Evolutionary conservation across 495 filamentous ascomycete species (phyloP), one percentile per base, ranked within the genome.

Genomic region (Apiosordaria backusii): DNA sequence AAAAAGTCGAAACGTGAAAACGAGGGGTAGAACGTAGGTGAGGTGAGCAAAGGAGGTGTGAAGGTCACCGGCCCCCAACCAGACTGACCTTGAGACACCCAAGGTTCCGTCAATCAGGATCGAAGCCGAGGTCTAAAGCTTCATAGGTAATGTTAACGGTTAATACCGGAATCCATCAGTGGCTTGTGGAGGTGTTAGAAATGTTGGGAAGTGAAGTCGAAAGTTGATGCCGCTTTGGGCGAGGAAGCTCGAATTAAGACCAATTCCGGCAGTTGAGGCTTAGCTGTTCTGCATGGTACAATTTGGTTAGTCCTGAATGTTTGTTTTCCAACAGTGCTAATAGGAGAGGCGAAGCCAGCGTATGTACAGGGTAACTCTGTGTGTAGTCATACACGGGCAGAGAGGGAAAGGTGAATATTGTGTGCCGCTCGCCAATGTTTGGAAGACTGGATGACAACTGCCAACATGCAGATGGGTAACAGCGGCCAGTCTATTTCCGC

Each of bases 1-100:
- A 40, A 61, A 61, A 61, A 61, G n/a, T 61, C 59, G 59, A 61
- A 61, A 61, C 59, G 24, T 35, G 10, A 61, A 27, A 61, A 6
- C 10, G 59, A 61, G 59, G 59, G 59, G 59, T 61, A 61, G 24
- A 19, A 18, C 27, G 59, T 19, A 24, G 57, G 4, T 59, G 57
- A 18, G 57, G 57, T 59, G 59, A 27, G 23, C 22, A 59, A 23
- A 15, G 55, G 9, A 59, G 35, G 35, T 45, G 5, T 45, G 13
- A 55, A 21, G 52, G 52, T 45, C 29, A 15, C 5, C 59, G 19
- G 59, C 59, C 59, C 59, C 27, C 59, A 61, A 61, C 19, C 3
- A 45, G 4, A 45, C 9, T 45, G 35, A 13, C 35, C 13, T 45
- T 45, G 35, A 13, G 35, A 45, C 27, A 29, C 7, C 27, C 27